Conservation (phyloP, 495 filamentous ascomycete species). For the Chaetomium fimeti region DNA sequence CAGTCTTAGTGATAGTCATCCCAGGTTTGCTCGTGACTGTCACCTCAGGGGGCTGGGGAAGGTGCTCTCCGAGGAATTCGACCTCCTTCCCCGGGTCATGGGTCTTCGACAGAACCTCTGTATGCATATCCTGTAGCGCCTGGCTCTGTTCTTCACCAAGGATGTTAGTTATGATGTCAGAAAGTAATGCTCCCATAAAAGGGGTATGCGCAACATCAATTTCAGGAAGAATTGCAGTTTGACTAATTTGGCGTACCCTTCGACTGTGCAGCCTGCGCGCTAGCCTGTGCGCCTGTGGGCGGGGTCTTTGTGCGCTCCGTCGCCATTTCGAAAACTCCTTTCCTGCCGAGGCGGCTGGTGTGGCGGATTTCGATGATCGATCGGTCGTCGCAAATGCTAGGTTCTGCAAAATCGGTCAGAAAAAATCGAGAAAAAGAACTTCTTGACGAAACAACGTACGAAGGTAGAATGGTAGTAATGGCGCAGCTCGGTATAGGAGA, state of each 20-base stretch:
- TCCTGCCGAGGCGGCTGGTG: background rate
- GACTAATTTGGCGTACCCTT: background rate
- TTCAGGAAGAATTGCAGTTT: conserved; percentile 2
- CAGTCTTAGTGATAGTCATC: background rate
- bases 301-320: background rate
- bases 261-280: background rate
- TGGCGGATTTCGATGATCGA: background rate
- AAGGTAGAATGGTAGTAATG: background rate
- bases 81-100: background rate
- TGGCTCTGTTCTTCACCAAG: background rate
- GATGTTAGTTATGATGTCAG: conserved; percentile 2
- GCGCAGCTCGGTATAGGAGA: background rate
- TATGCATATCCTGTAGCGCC: background rate
- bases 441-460: background rate
- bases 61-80: background rate
- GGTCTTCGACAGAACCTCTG: background rate
- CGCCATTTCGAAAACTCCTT: background rate
- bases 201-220: background rate
- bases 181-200: background rate
- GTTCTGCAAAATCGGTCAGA: background rate
- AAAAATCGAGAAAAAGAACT: background rate
- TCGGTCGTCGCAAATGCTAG: background rate
- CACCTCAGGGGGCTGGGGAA: background rate
- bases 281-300: background rate
- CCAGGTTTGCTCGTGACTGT: background rate